These are phyloP conservation scores for Mycena capillaripes DNA, from an alignment of 768 basidiomycete species.

Conservation along the genomic window DNA sequence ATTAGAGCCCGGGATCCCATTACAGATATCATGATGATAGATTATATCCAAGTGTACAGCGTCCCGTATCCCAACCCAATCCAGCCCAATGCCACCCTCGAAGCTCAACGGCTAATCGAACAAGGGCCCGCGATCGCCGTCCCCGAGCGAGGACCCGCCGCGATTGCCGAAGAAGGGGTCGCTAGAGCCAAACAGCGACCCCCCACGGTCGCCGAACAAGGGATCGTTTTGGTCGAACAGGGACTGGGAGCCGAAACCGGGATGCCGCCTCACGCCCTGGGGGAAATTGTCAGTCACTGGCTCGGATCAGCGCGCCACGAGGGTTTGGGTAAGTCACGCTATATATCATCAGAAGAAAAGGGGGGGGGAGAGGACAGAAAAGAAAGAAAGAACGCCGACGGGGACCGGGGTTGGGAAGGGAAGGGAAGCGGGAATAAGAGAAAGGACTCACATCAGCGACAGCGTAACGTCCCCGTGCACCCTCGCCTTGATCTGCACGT, in stretches of 20 bases:
- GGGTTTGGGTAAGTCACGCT: background rate
- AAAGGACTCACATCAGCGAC: background rate
- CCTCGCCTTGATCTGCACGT: background rate
- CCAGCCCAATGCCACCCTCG: background rate
- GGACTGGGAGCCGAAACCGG: constrained; percentile 3
- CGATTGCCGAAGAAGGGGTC: no score
- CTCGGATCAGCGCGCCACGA: background rate
- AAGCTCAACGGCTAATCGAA: background rate
- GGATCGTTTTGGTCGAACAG: no score
- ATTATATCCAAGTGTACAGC: background rate
- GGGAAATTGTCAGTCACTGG: constrained; percentile 14
- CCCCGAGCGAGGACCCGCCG: no score
- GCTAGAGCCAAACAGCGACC: no score
- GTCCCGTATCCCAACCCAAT: background rate
- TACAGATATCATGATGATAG: no score
- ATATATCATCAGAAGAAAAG: background rate
- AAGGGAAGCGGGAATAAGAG: no score
- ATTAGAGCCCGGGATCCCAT: background rate
- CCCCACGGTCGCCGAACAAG: no score
- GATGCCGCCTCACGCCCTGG: constrained; percentile 13
- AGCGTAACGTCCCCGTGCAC: background rate
- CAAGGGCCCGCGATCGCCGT: no score
- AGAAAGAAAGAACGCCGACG: no score
- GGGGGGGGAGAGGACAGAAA: background rate
- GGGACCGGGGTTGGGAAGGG: no score